Conservation (phyloP, 106 monocot species). For the Alisma plantagoaquatica region DNA sequence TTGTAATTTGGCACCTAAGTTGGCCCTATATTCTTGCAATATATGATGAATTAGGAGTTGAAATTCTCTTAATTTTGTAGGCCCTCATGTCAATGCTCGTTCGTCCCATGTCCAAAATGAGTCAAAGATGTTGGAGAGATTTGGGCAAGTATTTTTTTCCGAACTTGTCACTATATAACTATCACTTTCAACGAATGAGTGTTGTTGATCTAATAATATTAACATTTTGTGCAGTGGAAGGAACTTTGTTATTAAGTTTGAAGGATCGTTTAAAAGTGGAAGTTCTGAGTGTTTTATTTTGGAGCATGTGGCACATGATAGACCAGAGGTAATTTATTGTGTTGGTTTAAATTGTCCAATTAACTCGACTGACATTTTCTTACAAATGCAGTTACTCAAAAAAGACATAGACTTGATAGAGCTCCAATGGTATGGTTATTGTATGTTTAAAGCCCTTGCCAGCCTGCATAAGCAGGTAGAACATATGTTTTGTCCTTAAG, state of each 20-base stretch:
- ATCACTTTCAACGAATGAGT: not conserved
- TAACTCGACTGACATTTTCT: not conserved
- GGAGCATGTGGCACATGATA: conserved; percentile 95
- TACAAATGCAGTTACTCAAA: conserved; percentile 45
- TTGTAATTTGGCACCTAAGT: too few species aligned
- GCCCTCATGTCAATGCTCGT: conserved; percentile 81
- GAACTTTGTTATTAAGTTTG: conserved; percentile 73
- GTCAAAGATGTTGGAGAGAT: conserved; percentile 85
- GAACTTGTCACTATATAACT: not conserved
- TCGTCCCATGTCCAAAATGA: conserved; percentile 83
- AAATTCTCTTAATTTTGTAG: conserved; percentile 24
- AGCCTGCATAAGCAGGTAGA: conserved; percentile 90
- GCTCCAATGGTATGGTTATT: conserved; percentile 87
- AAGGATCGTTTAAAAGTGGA: conserved; percentile 65
- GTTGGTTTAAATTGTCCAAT: not conserved
- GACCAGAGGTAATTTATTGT: conserved; percentile 64
- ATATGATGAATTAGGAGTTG: not conserved
- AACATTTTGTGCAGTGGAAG: conserved; percentile 55
- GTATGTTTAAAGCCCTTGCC: conserved; percentile 85
- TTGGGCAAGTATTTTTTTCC: conserved; percentile 51
- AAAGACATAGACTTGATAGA: conserved; percentile 66
- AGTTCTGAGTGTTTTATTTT: conserved; percentile 74
- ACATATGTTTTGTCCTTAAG: too few species aligned
- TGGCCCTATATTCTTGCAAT: not conserved
- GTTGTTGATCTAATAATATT: not conserved